Conservation (phyloP, 345 rosid species). For the Linum usitatissimum region DNA sequence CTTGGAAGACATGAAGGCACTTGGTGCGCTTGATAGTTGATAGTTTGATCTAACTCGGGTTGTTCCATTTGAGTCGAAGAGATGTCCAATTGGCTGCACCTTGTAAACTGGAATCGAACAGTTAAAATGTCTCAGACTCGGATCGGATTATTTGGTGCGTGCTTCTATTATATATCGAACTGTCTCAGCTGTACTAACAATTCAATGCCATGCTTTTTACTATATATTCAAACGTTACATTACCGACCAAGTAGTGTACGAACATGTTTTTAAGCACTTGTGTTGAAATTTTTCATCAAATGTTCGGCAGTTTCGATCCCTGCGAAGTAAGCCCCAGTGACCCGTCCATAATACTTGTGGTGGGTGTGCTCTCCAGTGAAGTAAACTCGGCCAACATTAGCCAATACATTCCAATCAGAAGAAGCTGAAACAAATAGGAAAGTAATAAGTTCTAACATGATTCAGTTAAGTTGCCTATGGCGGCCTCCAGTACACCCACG, state of each 20-base stretch:
- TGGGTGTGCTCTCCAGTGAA: not conserved
- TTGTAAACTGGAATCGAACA: not conserved
- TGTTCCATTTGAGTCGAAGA: too few relatives aligned
- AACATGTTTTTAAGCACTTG: too few relatives aligned
- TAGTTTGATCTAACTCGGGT: constrained; percentile 7
- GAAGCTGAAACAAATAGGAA: not conserved
- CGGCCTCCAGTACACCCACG: constrained; percentile 1
- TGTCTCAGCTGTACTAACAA: too few relatives aligned
- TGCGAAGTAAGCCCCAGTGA: not conserved
- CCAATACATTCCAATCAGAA: not conserved
- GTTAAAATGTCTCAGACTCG: too few relatives aligned
- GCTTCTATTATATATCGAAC: too few relatives aligned
- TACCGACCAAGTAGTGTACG: too few relatives aligned
- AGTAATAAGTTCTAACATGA: not conserved
- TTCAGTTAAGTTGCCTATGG: constrained; percentile 4
- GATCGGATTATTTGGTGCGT: too few relatives aligned
- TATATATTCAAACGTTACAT: too few relatives aligned
- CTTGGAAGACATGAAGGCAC: constrained; percentile 97
- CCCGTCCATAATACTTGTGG: not conserved
- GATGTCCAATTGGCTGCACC: not conserved
- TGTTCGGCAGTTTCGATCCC: not conserved
- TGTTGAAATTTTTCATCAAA: not conserved
- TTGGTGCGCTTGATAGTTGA: constrained; percentile 81
- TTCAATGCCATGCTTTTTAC: too few relatives aligned
- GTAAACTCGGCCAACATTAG: not conserved